Percentiles rank a stretch among this genome's conserved stretches.
Evolutionary conservation across 73 alveolate species (phyloP).

Genomic region (Blepharisma japonicum): DNA sequence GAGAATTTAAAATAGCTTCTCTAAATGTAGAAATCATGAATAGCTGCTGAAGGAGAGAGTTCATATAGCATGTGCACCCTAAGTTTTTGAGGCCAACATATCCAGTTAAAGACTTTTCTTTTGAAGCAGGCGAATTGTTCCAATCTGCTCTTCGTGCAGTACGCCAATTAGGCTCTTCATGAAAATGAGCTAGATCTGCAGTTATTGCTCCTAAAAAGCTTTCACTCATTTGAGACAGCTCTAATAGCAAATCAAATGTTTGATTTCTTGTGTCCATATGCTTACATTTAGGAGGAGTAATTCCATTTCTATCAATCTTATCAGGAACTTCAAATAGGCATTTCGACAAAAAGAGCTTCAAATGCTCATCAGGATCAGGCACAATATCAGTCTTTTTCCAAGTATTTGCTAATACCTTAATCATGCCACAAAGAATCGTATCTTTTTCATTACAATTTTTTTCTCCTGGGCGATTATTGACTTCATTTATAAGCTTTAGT

Average conservation of each 20-base stretch:
- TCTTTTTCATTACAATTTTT: conserved; percentile 40
- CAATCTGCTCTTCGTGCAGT: conserved; percentile 67
- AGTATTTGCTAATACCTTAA: conserved; percentile 42
- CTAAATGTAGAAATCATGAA: conserved; percentile 87
- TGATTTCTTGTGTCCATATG: background rate
- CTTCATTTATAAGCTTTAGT: conserved; percentile 18
- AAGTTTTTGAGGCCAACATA: conserved; percentile 90
- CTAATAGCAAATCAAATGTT: background rate
- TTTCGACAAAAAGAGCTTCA: conserved; percentile 31
- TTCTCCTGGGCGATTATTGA: conserved; percentile 39
- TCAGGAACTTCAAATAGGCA: conserved; percentile 63
- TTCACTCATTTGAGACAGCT: background rate
- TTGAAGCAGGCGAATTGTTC: conserved; percentile 49
- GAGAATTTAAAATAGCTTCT: conserved; percentile 60
- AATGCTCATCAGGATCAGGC: conserved; percentile 25
- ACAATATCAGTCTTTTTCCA: conserved; percentile 26
- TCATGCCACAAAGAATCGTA: conserved; percentile 38
- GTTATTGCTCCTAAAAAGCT: background rate
- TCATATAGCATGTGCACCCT: conserved; percentile 96
- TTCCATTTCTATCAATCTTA: conserved; percentile 26
- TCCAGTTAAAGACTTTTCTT: conserved; percentile 67
- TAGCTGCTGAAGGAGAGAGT: conserved; percentile 86
- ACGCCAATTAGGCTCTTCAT: conserved; percentile 69
- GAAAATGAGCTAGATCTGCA: background rate
- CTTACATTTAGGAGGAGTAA: conserved; percentile 68